These are phyloP conservation scores for Auriculariales sp. DNA, from an alignment of 768 basidiomycete species.

Conservation along the genomic window DNA sequence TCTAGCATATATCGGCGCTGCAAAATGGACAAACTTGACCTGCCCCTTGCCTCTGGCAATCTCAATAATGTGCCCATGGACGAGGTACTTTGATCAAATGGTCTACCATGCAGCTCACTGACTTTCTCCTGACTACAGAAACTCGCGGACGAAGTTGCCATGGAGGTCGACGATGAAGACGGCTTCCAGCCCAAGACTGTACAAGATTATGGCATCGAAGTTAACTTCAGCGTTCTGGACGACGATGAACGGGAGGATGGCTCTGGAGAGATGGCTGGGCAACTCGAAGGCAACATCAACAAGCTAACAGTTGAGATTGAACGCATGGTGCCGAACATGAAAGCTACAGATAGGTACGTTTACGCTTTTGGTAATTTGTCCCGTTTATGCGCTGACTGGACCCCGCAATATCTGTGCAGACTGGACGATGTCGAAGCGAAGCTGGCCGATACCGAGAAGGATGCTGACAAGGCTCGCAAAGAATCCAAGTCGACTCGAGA, in stretches of 20 bases:
- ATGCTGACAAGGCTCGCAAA: slow-evolving; percentile 83
- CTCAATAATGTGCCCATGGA: slow-evolving; percentile 87
- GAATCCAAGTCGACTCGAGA: slow-evolving; percentile 86
- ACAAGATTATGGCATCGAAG: slow-evolving; percentile 77
- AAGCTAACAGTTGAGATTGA: slow-evolving; percentile 74
- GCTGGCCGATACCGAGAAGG: slow-evolving; percentile 76
- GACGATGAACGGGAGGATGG: slow-evolving; percentile 64
- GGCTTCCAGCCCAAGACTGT: slow-evolving; percentile 62
- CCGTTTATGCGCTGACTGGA: background rate
- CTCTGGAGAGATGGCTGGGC: slow-evolving; percentile 45
- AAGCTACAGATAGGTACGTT: slow-evolving; percentile 76
- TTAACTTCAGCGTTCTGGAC: slow-evolving; percentile 62
- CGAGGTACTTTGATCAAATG: slow-evolving; percentile 40
- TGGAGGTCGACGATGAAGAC: slow-evolving; percentile 87
- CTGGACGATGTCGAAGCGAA: slow-evolving; percentile 76
- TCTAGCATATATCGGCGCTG: slow-evolving; percentile 83
- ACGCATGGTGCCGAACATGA: slow-evolving; percentile 90
- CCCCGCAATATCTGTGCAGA: slow-evolving; percentile 20
- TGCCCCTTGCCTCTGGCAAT: slow-evolving; percentile 64
- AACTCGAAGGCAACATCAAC: slow-evolving; percentile 57
- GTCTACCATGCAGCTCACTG: background rate
- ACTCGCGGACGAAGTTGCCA: slow-evolving; percentile 70
- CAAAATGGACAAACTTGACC: slow-evolving; percentile 77
- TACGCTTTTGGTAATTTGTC: background rate
- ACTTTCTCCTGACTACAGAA: slow-evolving; percentile 30